phyloP scores from a whole-genome alignment of 257 asterid species.

The Orobanche coerulescens region DNA sequence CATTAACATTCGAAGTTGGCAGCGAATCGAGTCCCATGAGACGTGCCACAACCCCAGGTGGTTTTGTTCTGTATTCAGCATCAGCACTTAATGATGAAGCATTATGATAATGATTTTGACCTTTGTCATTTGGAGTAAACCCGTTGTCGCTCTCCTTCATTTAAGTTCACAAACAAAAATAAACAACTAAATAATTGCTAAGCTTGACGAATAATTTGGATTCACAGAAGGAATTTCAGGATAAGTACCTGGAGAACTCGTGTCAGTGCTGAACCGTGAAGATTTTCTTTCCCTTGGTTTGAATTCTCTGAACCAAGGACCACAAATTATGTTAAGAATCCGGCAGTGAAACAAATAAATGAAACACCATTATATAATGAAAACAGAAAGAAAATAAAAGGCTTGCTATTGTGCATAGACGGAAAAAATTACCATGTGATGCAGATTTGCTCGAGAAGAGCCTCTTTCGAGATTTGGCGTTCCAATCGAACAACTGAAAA shows the following conservation, averaged over 20 bases:
- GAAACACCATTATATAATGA: slow-evolving; percentile 10
- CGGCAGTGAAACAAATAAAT: background rate
- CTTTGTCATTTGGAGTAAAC: slow-evolving; percentile 31
- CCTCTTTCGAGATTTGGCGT: slow-evolving; percentile 80
- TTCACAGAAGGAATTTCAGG: background rate
- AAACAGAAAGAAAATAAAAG: background rate
- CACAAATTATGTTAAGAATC: background rate
- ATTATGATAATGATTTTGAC: slow-evolving; percentile 36
- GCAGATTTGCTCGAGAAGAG: slow-evolving; percentile 76
- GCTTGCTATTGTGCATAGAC: background rate
- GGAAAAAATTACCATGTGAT: slow-evolving; percentile 44
- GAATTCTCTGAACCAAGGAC: slow-evolving; percentile 42
- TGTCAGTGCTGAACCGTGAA: slow-evolving; percentile 37
- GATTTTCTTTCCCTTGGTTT: slow-evolving; percentile 51
- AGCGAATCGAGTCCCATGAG: slow-evolving; percentile 94
- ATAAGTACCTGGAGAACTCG: slow-evolving; percentile 53
- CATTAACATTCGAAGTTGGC: slow-evolving; percentile 55
- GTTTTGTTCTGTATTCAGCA: slow-evolving; percentile 46
- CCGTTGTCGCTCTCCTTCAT: slow-evolving; percentile 55
- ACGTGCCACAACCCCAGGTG: slow-evolving; percentile 98
- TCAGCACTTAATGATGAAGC: slow-evolving; percentile 59
- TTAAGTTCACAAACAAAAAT: background rate
- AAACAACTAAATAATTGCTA: too few relatives aligned
- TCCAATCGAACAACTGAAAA: slow-evolving; percentile 96
- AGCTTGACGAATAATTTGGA: too few relatives aligned